phyloP scores from a whole-genome alignment of 2,329 filamentous ascomycete species.

The Microsporum ferrugineum region DNA sequence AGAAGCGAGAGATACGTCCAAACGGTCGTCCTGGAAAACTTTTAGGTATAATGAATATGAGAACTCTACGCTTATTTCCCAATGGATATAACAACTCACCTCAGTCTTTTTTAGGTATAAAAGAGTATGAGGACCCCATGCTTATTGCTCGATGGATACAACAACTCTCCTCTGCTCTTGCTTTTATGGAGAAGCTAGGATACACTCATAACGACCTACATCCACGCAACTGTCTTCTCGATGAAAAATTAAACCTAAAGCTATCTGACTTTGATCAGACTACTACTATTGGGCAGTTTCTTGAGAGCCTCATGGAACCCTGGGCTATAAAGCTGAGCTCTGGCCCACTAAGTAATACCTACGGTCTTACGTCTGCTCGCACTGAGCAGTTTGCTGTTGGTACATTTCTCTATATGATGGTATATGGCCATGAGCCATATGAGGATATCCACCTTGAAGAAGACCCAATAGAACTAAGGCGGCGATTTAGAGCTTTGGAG shows the following conservation, averaged over 20 bases:
- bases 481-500: slow-evolving; percentile 14
- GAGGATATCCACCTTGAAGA: slow-evolving; percentile 8
- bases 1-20: slow-evolving; percentile 7
- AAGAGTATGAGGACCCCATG: slow-evolving; percentile 13
- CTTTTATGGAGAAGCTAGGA: slow-evolving; percentile 15
- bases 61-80: slow-evolving; percentile 13
- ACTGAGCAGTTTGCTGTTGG: slow-evolving; percentile 16
- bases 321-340: slow-evolving; percentile 10
- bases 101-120: slow-evolving; percentile 12
- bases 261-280: slow-evolving; percentile 13
- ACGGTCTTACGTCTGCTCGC: slow-evolving; percentile 15
- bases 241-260: slow-evolving; percentile 11
- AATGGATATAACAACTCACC: slow-evolving; percentile 14
- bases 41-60: slow-evolving; percentile 12
- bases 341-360: slow-evolving; percentile 14
- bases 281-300: slow-evolving; percentile 14
- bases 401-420: slow-evolving; percentile 16
- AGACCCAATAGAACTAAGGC: slow-evolving; percentile 1
- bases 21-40: slow-evolving; percentile 10
- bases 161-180: slow-evolving; percentile 14
- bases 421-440: slow-evolving; percentile 15
- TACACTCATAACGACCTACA: slow-evolving; percentile 13
- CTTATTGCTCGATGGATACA: slow-evolving; percentile 15
- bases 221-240: slow-evolving; percentile 12
- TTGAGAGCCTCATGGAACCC: slow-evolving; percentile 13